These are phyloP conservation scores for Trichoderma atroviride DNA, from an alignment of 2,329 filamentous ascomycete genomes.

Conservation along the genomic window DNA sequence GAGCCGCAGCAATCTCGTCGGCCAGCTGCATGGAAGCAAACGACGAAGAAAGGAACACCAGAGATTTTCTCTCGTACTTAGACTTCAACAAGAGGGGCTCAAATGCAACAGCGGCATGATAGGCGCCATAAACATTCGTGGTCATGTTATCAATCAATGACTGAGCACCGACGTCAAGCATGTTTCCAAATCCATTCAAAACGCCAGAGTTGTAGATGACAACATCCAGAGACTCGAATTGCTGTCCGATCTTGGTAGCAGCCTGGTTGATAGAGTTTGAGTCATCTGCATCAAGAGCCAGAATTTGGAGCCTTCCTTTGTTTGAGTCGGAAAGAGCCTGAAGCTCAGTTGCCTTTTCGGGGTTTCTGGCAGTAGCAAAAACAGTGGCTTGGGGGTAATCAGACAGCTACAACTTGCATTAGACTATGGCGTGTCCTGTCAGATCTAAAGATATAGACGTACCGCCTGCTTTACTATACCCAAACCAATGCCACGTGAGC, in stretches of 20 bases:
- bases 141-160: neutral
- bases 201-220: neutral
- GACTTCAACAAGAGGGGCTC: neutral
- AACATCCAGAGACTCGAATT: neutral
- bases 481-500: neutral
- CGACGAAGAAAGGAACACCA: neutral
- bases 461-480: neutral
- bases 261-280: neutral
- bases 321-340: neutral
- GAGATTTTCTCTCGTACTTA: neutral
- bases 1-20: neutral
- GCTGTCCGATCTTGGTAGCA: neutral
- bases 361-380: neutral
- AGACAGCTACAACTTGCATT: neutral
- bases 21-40: neutral
- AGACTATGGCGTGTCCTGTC: neutral
- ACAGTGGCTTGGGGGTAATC: neutral
- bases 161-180: neutral
- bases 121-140: neutral
- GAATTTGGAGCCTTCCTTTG: neutral
- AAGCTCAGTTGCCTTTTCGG: neutral
- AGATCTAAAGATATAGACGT: neutral
- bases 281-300: neutral
- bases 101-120: neutral
- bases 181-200: neutral